These are phyloP conservation scores for Hawksworthiomyces lignivorus DNA, from an alignment of 2,329 filamentous ascomycete genomes.

Conservation along the genomic window DNA sequence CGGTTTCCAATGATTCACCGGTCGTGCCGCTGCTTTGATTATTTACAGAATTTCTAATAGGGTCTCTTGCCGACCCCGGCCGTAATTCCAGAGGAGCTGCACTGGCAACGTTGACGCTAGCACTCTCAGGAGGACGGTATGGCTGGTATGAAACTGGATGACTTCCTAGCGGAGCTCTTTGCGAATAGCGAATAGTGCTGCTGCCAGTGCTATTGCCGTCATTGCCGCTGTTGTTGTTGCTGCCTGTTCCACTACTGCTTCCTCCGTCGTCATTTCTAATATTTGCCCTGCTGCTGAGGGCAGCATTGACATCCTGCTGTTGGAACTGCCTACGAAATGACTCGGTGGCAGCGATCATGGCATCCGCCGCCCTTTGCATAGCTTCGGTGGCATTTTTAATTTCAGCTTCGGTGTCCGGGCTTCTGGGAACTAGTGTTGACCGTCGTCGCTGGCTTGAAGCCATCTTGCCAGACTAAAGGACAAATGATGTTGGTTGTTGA, in stretches of 20 bases:
- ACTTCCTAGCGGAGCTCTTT: slow-evolving; percentile 2
- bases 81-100: too few species aligned
- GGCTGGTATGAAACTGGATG: slow-evolving; percentile 15
- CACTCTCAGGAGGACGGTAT: slow-evolving; percentile 7
- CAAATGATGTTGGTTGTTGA: too few species aligned
- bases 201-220: neutral
- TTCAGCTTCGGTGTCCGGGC: slow-evolving; percentile 13
- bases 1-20: neutral
- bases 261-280: neutral
- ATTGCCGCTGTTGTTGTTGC: neutral
- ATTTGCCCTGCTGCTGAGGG: neutral
- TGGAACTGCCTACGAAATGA: slow-evolving; percentile 20
- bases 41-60: neutral
- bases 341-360: slow-evolving; percentile 23
- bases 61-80: neutral
- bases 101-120: neutral
- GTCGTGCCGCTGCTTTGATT: neutral
- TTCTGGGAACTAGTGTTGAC: slow-evolving; percentile 10
- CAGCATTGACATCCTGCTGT: slow-evolving; percentile 6
- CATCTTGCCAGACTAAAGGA: too few species aligned
- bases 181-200: too few species aligned
- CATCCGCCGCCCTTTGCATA: slow-evolving; percentile 23
- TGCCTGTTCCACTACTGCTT: neutral
- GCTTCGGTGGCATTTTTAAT: slow-evolving; percentile 21
- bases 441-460: slow-evolving; percentile 6